Conservation (phyloP, 2,329 filamentous ascomycete species). For the Cytospora piceicola region DNA sequence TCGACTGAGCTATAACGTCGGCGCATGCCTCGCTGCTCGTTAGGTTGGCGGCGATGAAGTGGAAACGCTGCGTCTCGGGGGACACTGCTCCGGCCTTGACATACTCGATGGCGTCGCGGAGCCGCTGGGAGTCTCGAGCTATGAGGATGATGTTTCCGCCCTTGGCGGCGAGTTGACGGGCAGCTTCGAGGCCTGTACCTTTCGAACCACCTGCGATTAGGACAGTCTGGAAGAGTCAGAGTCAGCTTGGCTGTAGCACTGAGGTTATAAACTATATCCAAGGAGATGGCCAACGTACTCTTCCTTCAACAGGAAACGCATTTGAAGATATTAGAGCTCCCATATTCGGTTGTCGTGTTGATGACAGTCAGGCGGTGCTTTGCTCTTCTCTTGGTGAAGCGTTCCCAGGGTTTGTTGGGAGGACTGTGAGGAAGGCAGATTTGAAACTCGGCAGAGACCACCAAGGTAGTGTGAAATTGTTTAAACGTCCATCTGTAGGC, state of each 20-base stretch:
- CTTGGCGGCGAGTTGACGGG: constrained; percentile 74
- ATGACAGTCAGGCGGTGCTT: background rate
- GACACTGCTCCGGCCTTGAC: constrained; percentile 34
- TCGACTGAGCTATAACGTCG: constrained; percentile 61
- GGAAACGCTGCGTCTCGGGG: constrained; percentile 61
- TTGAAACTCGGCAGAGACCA: too few relatives aligned
- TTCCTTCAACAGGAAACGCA: constrained; percentile 19
- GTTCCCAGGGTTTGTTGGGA: too few relatives aligned
- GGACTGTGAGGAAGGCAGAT: background rate
- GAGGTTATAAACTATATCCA: background rate
- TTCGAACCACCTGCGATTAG: constrained; percentile 91
- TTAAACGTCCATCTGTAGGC: too few relatives aligned
- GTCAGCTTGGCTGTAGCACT: constrained; percentile 15
- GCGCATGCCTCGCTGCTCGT: constrained; percentile 59
- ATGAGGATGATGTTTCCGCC: constrained; percentile 88
- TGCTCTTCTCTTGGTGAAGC: background rate
- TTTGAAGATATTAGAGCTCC: constrained; percentile 6
- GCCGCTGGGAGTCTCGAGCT: constrained; percentile 75
- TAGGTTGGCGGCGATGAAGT: constrained; percentile 68
- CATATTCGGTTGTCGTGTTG: constrained; percentile 12
- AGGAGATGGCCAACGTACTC: constrained; percentile 9
- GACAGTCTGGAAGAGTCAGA: constrained; percentile 64
- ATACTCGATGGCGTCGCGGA: constrained; percentile 65
- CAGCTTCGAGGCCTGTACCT: constrained; percentile 84
- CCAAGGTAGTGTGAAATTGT: too few relatives aligned